Evolutionary conservation across 2,329 filamentous ascomycete genomes (phyloP), one percentile per base, ranked within the genome.

Genomic region (Hymenotorrendiella dingleyae): DNA sequence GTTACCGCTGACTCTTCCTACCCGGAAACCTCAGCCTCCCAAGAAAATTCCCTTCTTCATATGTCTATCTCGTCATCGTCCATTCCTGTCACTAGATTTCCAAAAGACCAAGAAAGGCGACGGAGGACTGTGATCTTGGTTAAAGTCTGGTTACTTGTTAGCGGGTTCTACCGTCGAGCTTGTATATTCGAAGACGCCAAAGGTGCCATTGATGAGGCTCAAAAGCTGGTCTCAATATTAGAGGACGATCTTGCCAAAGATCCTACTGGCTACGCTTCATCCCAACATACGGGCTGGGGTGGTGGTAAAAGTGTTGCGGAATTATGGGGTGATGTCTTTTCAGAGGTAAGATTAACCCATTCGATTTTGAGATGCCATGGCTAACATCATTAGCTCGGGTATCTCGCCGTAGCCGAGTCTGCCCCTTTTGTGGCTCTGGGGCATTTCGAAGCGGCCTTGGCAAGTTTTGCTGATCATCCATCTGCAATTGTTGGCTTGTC

Each of bases 71-170:
- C 48, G 4, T 51, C 43, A n/a, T 51, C 47, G 14, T 46, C 42
- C 28, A 54, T 42, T 36, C 58, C 60, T 19, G 51, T 47, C 6
- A 60, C 53, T 23, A 51, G 75, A 26, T 78, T 80, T 42, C 64
- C 76, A 6, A 73, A 72, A 51, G 72, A 73, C 8, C 72, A 74
- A 52, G 67, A 72, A 48, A 68, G 66, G 50, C 65, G 67, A 22
- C 71, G 72, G 40, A 69, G 74, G 33, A 68, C 64, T 23, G 66
- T 67, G 6, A 68, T 80, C 9, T 62, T 98, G 12, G 70, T 89
- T 16, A 84, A 83, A 52, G 81, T 96, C 23, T 98, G 93, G 93
- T 71, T 96, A 7, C 84, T 93, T 60, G 88, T 96, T 48, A 84
- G 88, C 2, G 84, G 84, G 0, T 82, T 97, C 51, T 98, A 97